Conservation (phyloP, 306 rosid species). For the Styphnolobium japonicum region DNA sequence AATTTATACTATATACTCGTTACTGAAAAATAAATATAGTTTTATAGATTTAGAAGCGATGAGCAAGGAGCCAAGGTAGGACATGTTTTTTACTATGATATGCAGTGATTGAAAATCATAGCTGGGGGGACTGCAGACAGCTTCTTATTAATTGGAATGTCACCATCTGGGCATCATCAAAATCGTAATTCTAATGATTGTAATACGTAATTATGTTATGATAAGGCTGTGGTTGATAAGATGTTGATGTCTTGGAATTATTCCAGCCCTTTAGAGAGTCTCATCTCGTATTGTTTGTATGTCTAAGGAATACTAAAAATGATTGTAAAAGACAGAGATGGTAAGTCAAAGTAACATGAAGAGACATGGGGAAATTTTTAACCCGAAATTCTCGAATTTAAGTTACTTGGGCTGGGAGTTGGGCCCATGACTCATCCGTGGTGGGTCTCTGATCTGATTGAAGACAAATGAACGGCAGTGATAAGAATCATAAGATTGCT, state of each 20-base stretch:
- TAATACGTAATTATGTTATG: background rate
- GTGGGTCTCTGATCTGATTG: background rate
- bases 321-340: slow-evolving; percentile 22
- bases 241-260: slow-evolving; percentile 32
- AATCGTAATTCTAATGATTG: background rate
- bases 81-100: background rate
- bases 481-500: background rate
- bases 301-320: background rate
- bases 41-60: no score
- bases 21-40: no score
- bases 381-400: background rate
- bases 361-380: background rate
- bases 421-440: slow-evolving; percentile 3
- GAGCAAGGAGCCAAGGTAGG: no score
- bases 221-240: background rate
- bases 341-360: slow-evolving; percentile 3
- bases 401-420: background rate
- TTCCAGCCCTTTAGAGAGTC: background rate
- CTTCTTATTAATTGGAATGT: slow-evolving; percentile 12
- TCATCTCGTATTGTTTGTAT: background rate
- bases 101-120: background rate
- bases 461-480: background rate
- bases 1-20: no score
- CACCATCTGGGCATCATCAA: background rate
- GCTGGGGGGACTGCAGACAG: background rate